Base-by-base conservation (phyloP, 2,329 filamentous ascomycete species). In the Cladosporium sp. region DNA sequence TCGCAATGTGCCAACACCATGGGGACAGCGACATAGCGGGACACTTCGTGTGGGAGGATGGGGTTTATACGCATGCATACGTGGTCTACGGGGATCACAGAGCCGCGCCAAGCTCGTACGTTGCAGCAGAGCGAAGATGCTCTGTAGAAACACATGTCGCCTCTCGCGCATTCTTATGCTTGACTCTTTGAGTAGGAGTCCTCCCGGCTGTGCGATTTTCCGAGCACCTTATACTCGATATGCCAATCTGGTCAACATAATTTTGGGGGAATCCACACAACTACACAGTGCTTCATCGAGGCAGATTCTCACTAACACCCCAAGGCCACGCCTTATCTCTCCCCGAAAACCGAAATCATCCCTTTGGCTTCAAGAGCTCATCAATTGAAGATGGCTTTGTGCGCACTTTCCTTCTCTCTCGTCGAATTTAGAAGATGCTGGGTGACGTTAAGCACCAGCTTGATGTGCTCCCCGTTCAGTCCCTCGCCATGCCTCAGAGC, bases 391-490 rank as follows among this genome's bases (percentile, higher is more conserved):
- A 66, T 64, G 31, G 56, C 37, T 26, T 63, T 66, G 44, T 67
- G 66, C 11, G 69, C 67, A 59, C 67, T 66, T 37, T 73, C 70
- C n/a, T 56, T 72, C 58, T 71, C 72, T 66, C 68, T 67, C 5
- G 62, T 72, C 6, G 67, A 60, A 26, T 73, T 73, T 55, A 73
- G 72, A 55, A 76, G 61, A 64, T 77, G 74, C 69, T 75, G 72
- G 35, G 72, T 76, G 12, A 73, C 71, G 21, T 73, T 74, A 64
- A 79, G 67, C 26, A 79, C 77, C 53, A 69, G 74, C 66, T 74
- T 70, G 28, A 81, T 64, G 66, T 77, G 75, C 46, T 69, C 65
- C 33, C 72, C 70, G 12, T 58, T 67, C 37, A 78, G 62, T 2
- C 66, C 65, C 61, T 74, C 70, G 26, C 70, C 67, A 40, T 68